Evolutionary conservation across 306 rosid species (phyloP), one percentile per base, ranked within the genome.

Genomic region (Vicia faba): DNA sequence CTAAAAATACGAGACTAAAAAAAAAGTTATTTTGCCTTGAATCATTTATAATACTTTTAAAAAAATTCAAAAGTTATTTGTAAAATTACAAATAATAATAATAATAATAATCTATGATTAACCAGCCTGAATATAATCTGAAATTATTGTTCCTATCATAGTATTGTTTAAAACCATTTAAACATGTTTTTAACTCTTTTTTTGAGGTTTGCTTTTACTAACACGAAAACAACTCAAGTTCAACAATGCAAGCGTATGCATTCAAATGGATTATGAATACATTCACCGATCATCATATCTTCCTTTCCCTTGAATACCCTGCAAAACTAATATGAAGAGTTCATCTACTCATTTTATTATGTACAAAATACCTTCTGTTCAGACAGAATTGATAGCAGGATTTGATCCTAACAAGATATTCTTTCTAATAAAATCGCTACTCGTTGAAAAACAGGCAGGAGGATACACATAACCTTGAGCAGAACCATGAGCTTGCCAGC

Each of bases 401-500:
- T 61, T 61, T 49, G 84, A 53, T 25, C 54, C 72, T 38, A 72
- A 50, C 77, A 49, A 23, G 28, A 57, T 79, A 63, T 70, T 78
- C 71, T 68, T 80, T 77, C 75, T 68, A 36, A 78, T 74, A 75
- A 80, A 72, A 70, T 51, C 76, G n/a, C 76, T 58, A 45, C 53
- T 51, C 19, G 20, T 49, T 5, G 82, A 53, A 77, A 88, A 80
- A 72, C 93, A 86, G 28, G 84, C 31, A 35, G 88, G 77, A 59
- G 96, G 98, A 53, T 80, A 18, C 48, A 86, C 72, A 13, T 44
- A 39, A 61, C 98, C 93, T 5, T 15, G 67, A 77, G 78, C 83
- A 35, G 75, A 78, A 57, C 98, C 98, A 51, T 81, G 49, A 61
- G 96, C 98, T 80, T 77, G 74, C 98, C 96, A 89, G 66, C 96